Evolutionary conservation across 163 green algal species (phyloP).

Genomic region (Picocystis sp.): DNA sequence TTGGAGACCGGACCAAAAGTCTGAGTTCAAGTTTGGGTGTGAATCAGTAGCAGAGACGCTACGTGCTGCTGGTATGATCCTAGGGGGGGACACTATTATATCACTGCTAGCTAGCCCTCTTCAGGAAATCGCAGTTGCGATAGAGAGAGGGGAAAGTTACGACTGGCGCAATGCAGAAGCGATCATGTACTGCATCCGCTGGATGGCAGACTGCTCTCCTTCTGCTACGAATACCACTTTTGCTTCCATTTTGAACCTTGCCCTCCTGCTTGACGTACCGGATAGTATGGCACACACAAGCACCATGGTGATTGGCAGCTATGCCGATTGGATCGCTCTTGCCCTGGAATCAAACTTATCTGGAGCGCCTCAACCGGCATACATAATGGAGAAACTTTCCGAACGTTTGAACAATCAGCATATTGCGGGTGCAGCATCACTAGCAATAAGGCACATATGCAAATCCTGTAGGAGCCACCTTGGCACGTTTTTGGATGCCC

Average conservation of each 20-base stretch:
- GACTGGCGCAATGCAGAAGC: conserved; percentile 66
- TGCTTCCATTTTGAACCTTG: neutral
- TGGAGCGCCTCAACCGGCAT: neutral
- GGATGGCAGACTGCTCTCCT: conserved; percentile 1
- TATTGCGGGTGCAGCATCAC: conserved; percentile 21
- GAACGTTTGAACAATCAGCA: conserved; percentile 19
- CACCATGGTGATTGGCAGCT: conserved; percentile 28
- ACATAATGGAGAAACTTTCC: neutral
- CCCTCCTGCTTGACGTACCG: no score
- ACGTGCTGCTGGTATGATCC: conserved; percentile 21
- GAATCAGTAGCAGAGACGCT: conserved; percentile 21
- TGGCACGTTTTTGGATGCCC: conserved; percentile 20
- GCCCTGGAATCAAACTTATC: conserved; percentile 8
- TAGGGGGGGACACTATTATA: conserved; percentile 46
- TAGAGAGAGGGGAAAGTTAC: conserved; percentile 17
- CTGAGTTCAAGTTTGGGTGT: conserved; percentile 47
- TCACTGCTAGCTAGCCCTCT: conserved; percentile 52
- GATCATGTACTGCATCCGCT: conserved; percentile 52
- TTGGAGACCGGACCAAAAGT: conserved; percentile 39
- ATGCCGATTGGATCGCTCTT: conserved; percentile 42
- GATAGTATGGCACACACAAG: conserved; percentile 22
- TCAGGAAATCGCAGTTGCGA: conserved; percentile 17
- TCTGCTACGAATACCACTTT: neutral
- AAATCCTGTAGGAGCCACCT: conserved; percentile 39
- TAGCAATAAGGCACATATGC: conserved; percentile 43